Base-by-base conservation (phyloP, 2,329 filamentous ascomycete genomes). In the Celoporthe dispersa region DNA sequence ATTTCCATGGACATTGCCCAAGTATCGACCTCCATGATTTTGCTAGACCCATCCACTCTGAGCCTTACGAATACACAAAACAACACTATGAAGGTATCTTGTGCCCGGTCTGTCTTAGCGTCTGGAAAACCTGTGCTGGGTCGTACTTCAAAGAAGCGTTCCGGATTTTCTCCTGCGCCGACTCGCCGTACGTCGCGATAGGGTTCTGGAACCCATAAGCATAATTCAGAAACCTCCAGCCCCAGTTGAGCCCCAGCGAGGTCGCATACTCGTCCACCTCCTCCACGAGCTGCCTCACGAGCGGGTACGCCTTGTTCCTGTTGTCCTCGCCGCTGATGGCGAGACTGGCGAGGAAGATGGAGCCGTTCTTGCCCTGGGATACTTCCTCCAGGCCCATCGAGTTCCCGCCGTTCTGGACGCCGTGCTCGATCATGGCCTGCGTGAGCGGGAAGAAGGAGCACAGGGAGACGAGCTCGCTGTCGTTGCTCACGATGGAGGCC, bases 371-470 rank as follows among this genome's bases (percentile, higher is more conserved):
- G 0, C 75, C 73, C 9, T 72, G 68, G 1, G 75, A 75, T 59
- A 76, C 76, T 8, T 74, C 71, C 12, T 80, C 79, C 11, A 81
- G 68, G 0, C 78, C 79, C 75, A 81, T 75, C 25, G 77, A 74
- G 48, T 80, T 81, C 4, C 77, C 78, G 2, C 78, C 79, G 19
- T 76, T 78, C n/a, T 68, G 68, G 2, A 76, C 64, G n/a, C 76
- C 74, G 59, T 80, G 77, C 8, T 76, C 73, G 0, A 75, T 73
- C 4, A 78, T 79, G 2, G 77, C 74, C 67, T 78, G 75, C 12
- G 77, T 75, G 41, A 80, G 75, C 22, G 79, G 79, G 37, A 80
- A 79, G 60, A 80, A 77, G 73, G 77, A 75, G 73, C 74, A 77
- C 1, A 78, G 76, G 0, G 76, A 77, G 70, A 76, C 77, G 64